phyloP scores from a whole-genome alignment of 306 rosid species.

The Cucurbita argyrosperma region DNA sequence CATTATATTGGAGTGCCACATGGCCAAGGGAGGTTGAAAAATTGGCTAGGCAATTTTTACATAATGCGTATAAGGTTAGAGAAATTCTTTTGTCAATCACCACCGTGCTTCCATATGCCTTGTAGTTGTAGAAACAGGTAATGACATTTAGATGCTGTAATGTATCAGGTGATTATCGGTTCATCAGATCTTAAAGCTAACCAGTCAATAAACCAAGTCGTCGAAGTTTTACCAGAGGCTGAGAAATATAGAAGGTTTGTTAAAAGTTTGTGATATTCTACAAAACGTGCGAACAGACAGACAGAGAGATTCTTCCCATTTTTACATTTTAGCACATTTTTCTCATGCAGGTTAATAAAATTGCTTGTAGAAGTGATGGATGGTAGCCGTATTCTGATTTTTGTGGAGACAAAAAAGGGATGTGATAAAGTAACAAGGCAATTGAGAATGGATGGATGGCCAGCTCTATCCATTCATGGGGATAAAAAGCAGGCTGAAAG shows the following conservation, averaged over 20 bases:
- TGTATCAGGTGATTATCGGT: constrained; percentile 61
- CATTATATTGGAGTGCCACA: constrained; percentile 96
- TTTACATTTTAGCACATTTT: constrained; percentile 13
- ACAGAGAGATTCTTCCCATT: background rate
- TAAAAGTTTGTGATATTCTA: background rate
- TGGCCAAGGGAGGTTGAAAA: constrained; percentile 98
- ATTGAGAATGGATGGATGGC: constrained; percentile 95
- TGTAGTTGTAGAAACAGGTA: background rate
- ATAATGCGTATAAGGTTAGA: constrained; percentile 65
- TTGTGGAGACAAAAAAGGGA: constrained; percentile 85
- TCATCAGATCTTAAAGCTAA: constrained; percentile 79
- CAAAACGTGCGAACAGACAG: background rate
- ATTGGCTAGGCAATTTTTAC: constrained; percentile 82
- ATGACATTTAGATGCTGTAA: background rate
- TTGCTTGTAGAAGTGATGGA: constrained; percentile 61
- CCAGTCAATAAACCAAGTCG: constrained; percentile 71
- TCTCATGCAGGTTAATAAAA: constrained; percentile 52
- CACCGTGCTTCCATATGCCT: constrained; percentile 2
- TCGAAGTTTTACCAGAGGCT: constrained; percentile 58
- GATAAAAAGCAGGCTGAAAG: constrained; percentile 94
- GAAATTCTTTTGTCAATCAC: background rate
- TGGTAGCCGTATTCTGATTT: constrained; percentile 70
- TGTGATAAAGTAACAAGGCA: constrained; percentile 89
- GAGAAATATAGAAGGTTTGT: constrained; percentile 87
- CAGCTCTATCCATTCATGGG: constrained; percentile 93